phyloP scores from a whole-genome alignment of 345 rosid genomes.

The Gossypium sturtianum region DNA sequence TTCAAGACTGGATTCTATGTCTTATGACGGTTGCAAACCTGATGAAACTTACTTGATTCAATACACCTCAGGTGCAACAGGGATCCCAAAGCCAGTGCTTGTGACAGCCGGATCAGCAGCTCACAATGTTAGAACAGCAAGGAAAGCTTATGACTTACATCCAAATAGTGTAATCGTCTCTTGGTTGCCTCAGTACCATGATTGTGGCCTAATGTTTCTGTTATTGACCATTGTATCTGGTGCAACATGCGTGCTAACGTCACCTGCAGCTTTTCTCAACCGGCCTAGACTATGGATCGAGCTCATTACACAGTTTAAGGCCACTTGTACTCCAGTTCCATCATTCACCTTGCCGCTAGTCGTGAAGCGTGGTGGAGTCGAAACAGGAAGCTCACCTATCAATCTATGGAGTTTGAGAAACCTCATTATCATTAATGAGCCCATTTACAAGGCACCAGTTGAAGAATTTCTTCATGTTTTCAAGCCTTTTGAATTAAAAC shows the following conservation, averaged over 20 bases:
- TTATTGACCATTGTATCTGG: constrained; percentile 44
- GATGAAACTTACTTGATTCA: constrained; percentile 51
- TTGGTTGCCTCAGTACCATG: constrained; percentile 69
- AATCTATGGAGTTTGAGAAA: constrained; percentile 41
- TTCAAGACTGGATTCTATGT: not conserved
- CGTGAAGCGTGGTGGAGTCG: constrained; percentile 42
- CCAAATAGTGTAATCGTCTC: constrained; percentile 48
- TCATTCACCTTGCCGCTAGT: constrained; percentile 57
- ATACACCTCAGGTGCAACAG: constrained; percentile 67
- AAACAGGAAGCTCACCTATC: constrained; percentile 16
- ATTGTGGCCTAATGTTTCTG: constrained; percentile 60
- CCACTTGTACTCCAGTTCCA: constrained; percentile 54
- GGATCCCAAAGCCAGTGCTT: constrained; percentile 57
- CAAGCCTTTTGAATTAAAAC: constrained; percentile 33
- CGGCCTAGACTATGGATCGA: constrained; percentile 61
- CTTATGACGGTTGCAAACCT: constrained; percentile 33
- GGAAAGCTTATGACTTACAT: constrained; percentile 50
- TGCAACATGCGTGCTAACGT: constrained; percentile 49
- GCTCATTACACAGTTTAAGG: constrained; percentile 40
- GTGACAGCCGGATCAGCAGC: constrained; percentile 60
- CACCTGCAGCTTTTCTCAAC: constrained; percentile 32
- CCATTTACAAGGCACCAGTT: constrained; percentile 36
- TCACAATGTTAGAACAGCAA: constrained; percentile 56
- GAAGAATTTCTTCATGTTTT: constrained; percentile 42
- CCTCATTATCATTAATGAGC: constrained; percentile 54